phyloP scores from a whole-genome alignment of 2,329 filamentous ascomycete species.

The Fusarium stilboides region DNA sequence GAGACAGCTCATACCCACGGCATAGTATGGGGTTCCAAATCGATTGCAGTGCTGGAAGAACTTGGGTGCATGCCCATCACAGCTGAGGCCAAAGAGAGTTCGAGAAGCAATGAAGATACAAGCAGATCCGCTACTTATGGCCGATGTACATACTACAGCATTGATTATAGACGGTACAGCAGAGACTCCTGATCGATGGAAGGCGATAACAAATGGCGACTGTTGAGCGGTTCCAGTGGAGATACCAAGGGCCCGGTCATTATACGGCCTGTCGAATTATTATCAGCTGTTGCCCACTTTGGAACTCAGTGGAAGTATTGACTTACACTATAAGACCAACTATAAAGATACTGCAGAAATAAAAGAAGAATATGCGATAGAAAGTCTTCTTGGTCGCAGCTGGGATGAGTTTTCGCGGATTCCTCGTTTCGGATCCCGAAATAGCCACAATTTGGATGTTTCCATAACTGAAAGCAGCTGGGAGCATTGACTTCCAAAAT shows the following conservation, averaged over 20 bases:
- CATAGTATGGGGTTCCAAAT: background rate
- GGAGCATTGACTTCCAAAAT: background rate
- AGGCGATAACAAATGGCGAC: background rate
- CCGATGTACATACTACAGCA: background rate
- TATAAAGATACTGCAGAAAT: background rate
- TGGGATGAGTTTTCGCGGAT: background rate
- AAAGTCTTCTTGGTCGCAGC: conserved; percentile 12
- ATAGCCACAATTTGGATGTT: background rate
- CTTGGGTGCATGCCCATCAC: background rate
- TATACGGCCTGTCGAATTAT: accelerated
- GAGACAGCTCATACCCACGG: background rate
- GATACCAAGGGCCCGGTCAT: background rate
- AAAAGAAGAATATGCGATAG: conserved; percentile 1
- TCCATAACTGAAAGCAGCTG: background rate
- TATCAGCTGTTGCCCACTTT: background rate
- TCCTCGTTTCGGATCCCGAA: background rate
- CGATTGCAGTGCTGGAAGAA: background rate
- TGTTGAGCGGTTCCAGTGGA: background rate
- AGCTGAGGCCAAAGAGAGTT: background rate
- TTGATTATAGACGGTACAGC: background rate
- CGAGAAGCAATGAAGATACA: conserved; percentile 5
- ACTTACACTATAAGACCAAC: background rate
- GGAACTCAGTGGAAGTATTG: accelerated
- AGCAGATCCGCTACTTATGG: conserved; percentile 3
- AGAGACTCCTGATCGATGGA: background rate